Percentiles rank a stretch among this genome's conserved stretches.
Evolutionary conservation across 2,329 filamentous ascomycete species (phyloP).

Genomic region (Claviceps monticola): DNA sequence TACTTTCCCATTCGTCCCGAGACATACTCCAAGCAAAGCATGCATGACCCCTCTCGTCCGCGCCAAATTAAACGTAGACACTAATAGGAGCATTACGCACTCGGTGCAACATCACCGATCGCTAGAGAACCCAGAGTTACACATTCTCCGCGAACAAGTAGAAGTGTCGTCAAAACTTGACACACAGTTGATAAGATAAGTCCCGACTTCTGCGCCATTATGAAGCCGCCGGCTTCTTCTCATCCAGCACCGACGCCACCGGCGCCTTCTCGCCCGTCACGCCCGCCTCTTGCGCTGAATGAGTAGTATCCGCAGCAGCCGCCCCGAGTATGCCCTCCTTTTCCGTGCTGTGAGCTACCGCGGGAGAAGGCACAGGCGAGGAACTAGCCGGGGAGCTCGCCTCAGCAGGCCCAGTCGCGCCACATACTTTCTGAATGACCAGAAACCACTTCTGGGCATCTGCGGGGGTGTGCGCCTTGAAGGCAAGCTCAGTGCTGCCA

Average conservation of each 20-base stretch:
- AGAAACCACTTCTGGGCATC: conserved; percentile 81
- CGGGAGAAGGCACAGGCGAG: conserved; percentile 4
- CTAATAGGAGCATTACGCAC: no score
- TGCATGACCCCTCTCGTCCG: no score
- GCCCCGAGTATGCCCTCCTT: conserved; percentile 8
- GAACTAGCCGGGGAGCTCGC: conserved; percentile 12
- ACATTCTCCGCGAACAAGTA: no score
- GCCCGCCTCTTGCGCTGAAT: conserved; percentile 34
- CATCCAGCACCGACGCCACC: background rate
- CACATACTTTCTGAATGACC: conserved; percentile 49
- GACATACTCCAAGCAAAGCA: no score
- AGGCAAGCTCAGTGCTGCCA: conserved; percentile 64
- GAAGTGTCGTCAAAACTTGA: no score
- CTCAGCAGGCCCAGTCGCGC: conserved; percentile 28
- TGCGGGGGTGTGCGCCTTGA: conserved; percentile 71
- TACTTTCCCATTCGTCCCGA: no score
- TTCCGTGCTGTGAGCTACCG: background rate
- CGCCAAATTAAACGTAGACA: no score
- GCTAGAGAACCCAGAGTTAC: no score
- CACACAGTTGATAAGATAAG: no score
- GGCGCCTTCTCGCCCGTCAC: conserved; percentile 21
- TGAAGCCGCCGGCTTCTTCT: conserved; percentile 2
- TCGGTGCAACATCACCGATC: no score
- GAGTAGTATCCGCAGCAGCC: conserved; percentile 9
- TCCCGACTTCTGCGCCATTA: no score